phyloP scores from a whole-genome alignment of 176 grass and related monocot species.

The Musa acuminata region DNA sequence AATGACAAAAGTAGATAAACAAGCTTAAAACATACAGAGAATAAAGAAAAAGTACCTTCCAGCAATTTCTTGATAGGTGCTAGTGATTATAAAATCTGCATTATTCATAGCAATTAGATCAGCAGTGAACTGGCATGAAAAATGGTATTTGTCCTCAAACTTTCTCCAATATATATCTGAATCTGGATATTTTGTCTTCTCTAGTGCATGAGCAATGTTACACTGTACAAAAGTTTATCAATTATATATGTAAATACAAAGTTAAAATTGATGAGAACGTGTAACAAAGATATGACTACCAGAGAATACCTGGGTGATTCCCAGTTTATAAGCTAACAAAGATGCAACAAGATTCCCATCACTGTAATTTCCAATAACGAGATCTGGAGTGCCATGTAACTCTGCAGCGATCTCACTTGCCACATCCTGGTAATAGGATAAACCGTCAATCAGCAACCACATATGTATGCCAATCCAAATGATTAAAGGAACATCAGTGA shows the following conservation, averaged over 20 bases:
- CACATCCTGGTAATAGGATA: slow-evolving; percentile 53
- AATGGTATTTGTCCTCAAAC: slow-evolving; percentile 88
- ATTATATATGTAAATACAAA: slow-evolving; percentile 6
- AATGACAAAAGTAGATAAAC: background rate
- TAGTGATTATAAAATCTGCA: slow-evolving; percentile 99
- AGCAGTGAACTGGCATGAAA: slow-evolving; percentile 98
- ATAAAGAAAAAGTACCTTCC: slow-evolving; percentile 65
- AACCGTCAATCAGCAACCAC: background rate
- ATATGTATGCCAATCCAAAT: background rate
- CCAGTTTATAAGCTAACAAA: slow-evolving; percentile 80
- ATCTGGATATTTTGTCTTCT: slow-evolving; percentile 98
- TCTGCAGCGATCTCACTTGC: slow-evolving; percentile 82
- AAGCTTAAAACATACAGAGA: background rate
- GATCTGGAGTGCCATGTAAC: slow-evolving; percentile 81
- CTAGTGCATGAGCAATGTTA: slow-evolving; percentile 96
- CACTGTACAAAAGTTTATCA: slow-evolving; percentile 42
- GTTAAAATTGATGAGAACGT: slow-evolving; percentile 9
- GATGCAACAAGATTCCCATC: slow-evolving; percentile 98
- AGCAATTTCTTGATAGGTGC: slow-evolving; percentile 98
- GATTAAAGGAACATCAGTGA: background rate
- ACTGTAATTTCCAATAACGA: slow-evolving; percentile 97
- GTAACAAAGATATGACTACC: background rate
- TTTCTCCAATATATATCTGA: slow-evolving; percentile 97
- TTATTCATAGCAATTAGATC: slow-evolving; percentile 94
- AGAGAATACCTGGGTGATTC: slow-evolving; percentile 68